Conservation (phyloP, 768 basidiomycete species). For the Rhizopogon vinicolor region DNA sequence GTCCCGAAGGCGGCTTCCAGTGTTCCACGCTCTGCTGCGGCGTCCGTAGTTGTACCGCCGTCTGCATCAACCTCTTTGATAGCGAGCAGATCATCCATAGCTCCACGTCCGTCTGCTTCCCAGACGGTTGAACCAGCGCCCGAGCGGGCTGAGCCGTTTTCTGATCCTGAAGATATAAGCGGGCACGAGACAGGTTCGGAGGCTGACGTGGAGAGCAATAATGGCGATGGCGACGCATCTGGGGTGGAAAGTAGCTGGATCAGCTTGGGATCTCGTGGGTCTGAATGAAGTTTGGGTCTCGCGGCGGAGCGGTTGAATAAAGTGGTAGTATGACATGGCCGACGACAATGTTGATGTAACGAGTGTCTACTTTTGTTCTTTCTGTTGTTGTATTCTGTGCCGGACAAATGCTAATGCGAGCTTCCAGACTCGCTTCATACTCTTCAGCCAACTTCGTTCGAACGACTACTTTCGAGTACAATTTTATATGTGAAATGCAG, state of each 20-base stretch:
- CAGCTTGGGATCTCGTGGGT: constrained; percentile 38
- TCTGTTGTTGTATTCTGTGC: not conserved
- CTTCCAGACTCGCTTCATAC: not conserved
- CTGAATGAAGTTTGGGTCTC: constrained; percentile 11
- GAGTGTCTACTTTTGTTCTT: not conserved
- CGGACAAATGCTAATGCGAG: not conserved
- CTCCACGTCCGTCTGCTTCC: not conserved
- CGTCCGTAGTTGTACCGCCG: not conserved
- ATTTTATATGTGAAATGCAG: too few species aligned
- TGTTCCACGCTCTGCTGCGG: constrained; percentile 4
- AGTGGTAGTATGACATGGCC: not conserved
- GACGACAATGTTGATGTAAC: not conserved
- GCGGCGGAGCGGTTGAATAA: not conserved
- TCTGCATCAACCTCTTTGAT: not conserved
- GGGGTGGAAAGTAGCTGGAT: constrained; percentile 67
- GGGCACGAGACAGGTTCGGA: constrained; percentile 52
- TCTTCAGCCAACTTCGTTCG: not conserved
- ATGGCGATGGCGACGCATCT: constrained; percentile 44
- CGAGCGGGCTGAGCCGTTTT: constrained; percentile 8
- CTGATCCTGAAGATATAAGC: constrained; percentile 3
- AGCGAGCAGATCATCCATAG: not conserved
- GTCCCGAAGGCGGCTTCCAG: constrained; percentile 15
- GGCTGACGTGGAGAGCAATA: constrained; percentile 64
- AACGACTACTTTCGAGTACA: not conserved
- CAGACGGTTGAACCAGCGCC: not conserved